phyloP scores from a whole-genome alignment of 805 yeast species.

The Millerozyma miso region DNA sequence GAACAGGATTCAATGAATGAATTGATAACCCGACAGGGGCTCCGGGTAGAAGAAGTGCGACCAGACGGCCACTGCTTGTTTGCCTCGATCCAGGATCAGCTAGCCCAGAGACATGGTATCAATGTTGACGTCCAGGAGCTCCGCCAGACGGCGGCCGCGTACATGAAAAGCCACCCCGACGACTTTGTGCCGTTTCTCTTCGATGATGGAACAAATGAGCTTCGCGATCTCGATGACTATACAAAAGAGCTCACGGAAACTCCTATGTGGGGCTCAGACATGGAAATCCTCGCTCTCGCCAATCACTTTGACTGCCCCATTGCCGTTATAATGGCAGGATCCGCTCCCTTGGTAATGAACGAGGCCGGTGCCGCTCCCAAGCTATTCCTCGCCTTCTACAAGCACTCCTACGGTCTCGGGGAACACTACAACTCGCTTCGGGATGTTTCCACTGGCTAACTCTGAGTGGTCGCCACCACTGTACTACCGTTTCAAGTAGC shows the following conservation, averaged over 20 bases:
- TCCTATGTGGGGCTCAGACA: constrained; percentile 94
- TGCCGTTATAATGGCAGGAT: constrained; percentile 74
- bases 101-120: constrained; percentile 42
- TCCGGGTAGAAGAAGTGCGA: constrained; percentile 62
- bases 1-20: constrained; percentile 65
- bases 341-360: constrained; percentile 61
- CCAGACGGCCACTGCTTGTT: constrained; percentile 96
- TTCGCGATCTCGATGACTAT: constrained; percentile 66
- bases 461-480: not conserved
- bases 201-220: constrained; percentile 66
- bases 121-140: constrained; percentile 44
- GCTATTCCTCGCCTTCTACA: constrained; percentile 73
- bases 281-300: constrained; percentile 82
- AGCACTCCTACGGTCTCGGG: constrained; percentile 83
- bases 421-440: constrained; percentile 85
- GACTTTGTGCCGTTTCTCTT: constrained; percentile 78
- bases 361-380: constrained; percentile 49
- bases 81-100: constrained; percentile 80
- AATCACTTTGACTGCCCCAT: constrained; percentile 69
- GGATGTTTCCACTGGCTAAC: constrained; percentile 6
- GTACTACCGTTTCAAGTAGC: too few relatives aligned
- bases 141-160: constrained; percentile 60
- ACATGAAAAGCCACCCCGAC: constrained; percentile 61
- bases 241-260: constrained; percentile 66
- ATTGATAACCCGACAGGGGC: constrained; percentile 44